phyloP scores from a whole-genome alignment of 1,139 yeast species.

The Lodderomyces pseudojiufengensis region DNA sequence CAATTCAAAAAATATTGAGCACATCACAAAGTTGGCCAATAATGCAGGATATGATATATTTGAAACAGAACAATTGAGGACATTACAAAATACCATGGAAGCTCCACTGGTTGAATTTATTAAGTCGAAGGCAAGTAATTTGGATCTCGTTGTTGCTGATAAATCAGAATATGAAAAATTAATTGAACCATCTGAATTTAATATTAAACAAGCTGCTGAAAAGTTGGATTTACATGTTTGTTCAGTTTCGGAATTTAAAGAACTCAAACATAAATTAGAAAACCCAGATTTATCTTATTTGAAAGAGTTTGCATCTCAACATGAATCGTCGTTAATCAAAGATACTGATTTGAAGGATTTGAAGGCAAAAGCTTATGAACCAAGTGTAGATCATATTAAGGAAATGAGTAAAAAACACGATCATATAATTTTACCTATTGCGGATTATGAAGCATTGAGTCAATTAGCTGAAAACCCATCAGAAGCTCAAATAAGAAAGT shows the following conservation, averaged over 20 bases:
- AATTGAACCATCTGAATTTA: slow-evolving; percentile 10
- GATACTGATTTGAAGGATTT: slow-evolving; percentile 12
- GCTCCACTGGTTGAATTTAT: slow-evolving; percentile 14
- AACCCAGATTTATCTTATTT: slow-evolving; percentile 29
- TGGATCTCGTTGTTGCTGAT: slow-evolving; percentile 18
- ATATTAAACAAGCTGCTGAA: slow-evolving; percentile 9
- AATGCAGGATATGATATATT: neutral
- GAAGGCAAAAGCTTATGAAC: slow-evolving; percentile 12
- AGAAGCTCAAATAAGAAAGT: slow-evolving; percentile 13
- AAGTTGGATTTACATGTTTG: slow-evolving; percentile 14
- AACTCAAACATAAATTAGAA: slow-evolving; percentile 16
- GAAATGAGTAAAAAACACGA: slow-evolving; percentile 16
- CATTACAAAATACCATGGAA: neutral
- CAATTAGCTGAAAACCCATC: slow-evolving; percentile 18
- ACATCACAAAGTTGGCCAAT: slow-evolving; percentile 17
- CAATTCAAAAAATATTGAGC: slow-evolving; percentile 19
- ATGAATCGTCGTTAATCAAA: slow-evolving; percentile 19
- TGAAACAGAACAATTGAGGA: neutral
- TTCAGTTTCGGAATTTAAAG: slow-evolving; percentile 18
- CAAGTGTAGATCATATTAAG: slow-evolving; percentile 14
- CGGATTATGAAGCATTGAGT: slow-evolving; percentile 14
- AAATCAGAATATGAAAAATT: slow-evolving; percentile 17
- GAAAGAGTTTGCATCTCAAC: slow-evolving; percentile 24
- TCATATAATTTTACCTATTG: slow-evolving; percentile 11
- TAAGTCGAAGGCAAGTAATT: slow-evolving; percentile 12